Evolutionary conservation across 2,329 filamentous ascomycete genomes (phyloP).

Genomic region (Sordariomycetes sp.): DNA sequence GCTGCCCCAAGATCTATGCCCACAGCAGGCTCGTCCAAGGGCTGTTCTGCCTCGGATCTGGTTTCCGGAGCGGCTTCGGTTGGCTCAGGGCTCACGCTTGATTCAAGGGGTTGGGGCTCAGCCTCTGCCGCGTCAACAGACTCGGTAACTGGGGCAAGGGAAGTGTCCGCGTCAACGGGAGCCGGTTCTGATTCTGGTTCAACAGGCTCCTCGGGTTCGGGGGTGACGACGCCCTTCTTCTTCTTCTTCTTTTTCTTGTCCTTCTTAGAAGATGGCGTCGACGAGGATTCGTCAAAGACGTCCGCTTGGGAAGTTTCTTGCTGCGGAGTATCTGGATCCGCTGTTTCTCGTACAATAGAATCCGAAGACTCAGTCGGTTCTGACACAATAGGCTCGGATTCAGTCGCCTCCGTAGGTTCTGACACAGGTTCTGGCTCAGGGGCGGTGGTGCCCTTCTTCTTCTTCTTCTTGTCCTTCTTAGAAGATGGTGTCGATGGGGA

Average conservation of each 20-base stretch:
- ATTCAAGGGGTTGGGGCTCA: not conserved
- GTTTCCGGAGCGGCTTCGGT: not conserved
- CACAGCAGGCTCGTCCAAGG: conserved; percentile 1
- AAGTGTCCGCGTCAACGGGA: not conserved
- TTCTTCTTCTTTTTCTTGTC: conserved; percentile 1
- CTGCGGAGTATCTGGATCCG: not conserved
- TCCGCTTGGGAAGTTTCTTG: conserved; percentile 2
- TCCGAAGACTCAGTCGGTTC: not conserved
- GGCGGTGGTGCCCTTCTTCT: not conserved
- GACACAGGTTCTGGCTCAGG: not conserved
- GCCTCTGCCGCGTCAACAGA: not conserved
- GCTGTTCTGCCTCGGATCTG: conserved; percentile 7
- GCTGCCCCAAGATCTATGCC: not conserved
- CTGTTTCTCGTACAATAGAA: not conserved
- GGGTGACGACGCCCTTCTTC: not conserved
- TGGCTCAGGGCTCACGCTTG: not conserved
- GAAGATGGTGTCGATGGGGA: not conserved
- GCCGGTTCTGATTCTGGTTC: not conserved
- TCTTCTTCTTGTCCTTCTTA: conserved; percentile 1
- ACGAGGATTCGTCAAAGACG: not conserved
- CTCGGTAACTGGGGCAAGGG: not conserved
- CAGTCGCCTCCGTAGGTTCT: not conserved
- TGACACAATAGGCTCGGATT: not conserved
- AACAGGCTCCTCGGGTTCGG: not conserved
- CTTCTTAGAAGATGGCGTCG: not conserved